A percentile compares a stretch with the other conserved stretches of the same genome.
phyloP scores from a whole-genome alignment of 1,284 basidiomycete genomes.

The Ceratobasidium sp. region DNA sequence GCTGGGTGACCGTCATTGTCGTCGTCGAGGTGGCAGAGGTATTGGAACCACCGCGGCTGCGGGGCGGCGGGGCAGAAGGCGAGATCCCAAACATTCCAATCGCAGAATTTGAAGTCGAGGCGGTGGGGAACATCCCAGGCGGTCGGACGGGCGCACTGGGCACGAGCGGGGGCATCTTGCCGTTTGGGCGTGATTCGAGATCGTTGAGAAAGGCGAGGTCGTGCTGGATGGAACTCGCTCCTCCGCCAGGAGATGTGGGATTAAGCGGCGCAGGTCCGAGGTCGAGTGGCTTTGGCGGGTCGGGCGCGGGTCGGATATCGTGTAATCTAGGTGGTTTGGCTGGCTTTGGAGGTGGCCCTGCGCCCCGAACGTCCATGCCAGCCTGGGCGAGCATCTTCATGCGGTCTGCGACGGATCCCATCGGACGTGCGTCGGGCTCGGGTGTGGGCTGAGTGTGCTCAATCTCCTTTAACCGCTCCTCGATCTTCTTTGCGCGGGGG shows the following conservation, averaged over 20 bases:
- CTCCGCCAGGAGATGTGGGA: slow-evolving; percentile 18
- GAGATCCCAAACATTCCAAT: slow-evolving; percentile 31
- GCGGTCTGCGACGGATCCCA: slow-evolving; percentile 51
- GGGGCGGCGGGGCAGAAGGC: slow-evolving; percentile 5
- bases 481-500: slow-evolving; percentile 33
- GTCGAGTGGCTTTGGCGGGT: slow-evolving; percentile 2
- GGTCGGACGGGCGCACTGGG: slow-evolving; percentile 5
- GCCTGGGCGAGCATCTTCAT: slow-evolving; percentile 50
- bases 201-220: slow-evolving; percentile 14
- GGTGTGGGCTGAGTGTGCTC: slow-evolving; percentile 21
- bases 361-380: slow-evolving; percentile 52
- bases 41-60: no score
- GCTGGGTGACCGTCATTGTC: background rate
- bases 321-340: slow-evolving; percentile 36
- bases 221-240: slow-evolving; percentile 28
- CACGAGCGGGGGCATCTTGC: background rate
- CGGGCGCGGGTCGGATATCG: slow-evolving; percentile 34
- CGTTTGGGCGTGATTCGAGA: background rate
- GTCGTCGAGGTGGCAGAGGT: no score
- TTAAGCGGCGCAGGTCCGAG: slow-evolving; percentile 2
- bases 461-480: slow-evolving; percentile 35
- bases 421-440: slow-evolving; percentile 37
- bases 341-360: slow-evolving; percentile 35
- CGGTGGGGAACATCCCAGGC: slow-evolving; percentile 1
- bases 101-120: background rate